These are phyloP conservation scores for Cordyceps tenuipes DNA, from an alignment of 2,329 filamentous ascomycete genomes.

Conservation along the genomic window DNA sequence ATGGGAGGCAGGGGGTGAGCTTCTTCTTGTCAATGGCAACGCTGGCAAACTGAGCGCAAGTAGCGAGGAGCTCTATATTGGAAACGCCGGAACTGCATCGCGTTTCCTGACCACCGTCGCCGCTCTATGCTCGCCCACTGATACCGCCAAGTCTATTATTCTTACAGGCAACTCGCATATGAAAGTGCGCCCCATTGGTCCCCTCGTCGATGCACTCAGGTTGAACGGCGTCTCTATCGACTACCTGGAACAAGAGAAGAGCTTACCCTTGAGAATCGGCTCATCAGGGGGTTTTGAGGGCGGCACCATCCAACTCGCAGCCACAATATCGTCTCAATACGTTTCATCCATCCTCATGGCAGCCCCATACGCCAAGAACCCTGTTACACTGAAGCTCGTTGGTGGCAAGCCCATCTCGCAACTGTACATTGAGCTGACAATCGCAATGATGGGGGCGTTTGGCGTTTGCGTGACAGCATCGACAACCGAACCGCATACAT, in stretches of 20 bases:
- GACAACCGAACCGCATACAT: slow-evolving; percentile 74
- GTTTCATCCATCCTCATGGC: slow-evolving; percentile 96
- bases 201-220: slow-evolving; percentile 81
- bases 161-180: slow-evolving; percentile 92
- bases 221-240: slow-evolving; percentile 81
- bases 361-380: slow-evolving; percentile 89
- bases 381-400: slow-evolving; percentile 80
- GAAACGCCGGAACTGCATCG: slow-evolving; percentile 93
- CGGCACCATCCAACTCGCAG: slow-evolving; percentile 82
- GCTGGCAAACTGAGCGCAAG: slow-evolving; percentile 78
- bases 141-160: slow-evolving; percentile 56
- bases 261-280: slow-evolving; percentile 73
- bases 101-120: slow-evolving; percentile 90
- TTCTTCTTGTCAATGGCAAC: slow-evolving; percentile 80
- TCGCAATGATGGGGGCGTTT: slow-evolving; percentile 92
- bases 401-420: slow-evolving; percentile 98
- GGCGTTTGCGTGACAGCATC: slow-evolving; percentile 75
- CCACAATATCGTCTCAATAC: slow-evolving; percentile 97
- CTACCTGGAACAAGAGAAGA: slow-evolving; percentile 76
- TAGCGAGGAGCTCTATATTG: slow-evolving; percentile 73
- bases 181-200: slow-evolving; percentile 90
- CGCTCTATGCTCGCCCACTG: slow-evolving; percentile 64
- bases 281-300: slow-evolving; percentile 78
- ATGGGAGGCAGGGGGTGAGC: slow-evolving; percentile 92
- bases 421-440: slow-evolving; percentile 97